These are phyloP conservation scores for Akanthomyces muscarius DNA, from an alignment of 2,329 filamentous ascomycete species.

Conservation along the genomic window DNA sequence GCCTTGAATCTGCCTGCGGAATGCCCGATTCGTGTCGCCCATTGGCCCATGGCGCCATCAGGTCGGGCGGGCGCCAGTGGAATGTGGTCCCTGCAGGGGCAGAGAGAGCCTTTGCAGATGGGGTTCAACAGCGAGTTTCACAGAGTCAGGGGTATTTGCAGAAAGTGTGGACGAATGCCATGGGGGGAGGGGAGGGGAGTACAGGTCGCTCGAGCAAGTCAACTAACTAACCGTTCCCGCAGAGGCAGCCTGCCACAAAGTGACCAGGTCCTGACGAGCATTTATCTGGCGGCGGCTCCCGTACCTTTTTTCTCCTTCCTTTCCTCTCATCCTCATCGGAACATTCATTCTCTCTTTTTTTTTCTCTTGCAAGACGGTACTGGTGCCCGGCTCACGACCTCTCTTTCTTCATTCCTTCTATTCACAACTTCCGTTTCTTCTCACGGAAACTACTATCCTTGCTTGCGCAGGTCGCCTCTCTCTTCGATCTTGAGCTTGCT, in stretches of 20 bases:
- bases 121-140: slow-evolving; percentile 15
- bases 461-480: slow-evolving; percentile 17
- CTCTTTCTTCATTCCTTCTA: slow-evolving; percentile 10
- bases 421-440: not conserved
- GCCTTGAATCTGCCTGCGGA: slow-evolving; percentile 2
- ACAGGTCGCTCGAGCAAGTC: not conserved
- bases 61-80: not conserved
- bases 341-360: slow-evolving; percentile 9
- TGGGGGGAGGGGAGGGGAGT: not conserved
- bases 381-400: slow-evolving; percentile 8
- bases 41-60: slow-evolving; percentile 1
- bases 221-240: not conserved
- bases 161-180: not conserved
- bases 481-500: slow-evolving; percentile 7
- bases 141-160: slow-evolving; percentile 5
- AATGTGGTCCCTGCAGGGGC: slow-evolving; percentile 6
- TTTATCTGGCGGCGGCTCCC: slow-evolving; percentile 7
- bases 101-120: slow-evolving; percentile 9
- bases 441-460: not conserved
- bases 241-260: not conserved
- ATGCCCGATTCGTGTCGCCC: not conserved
- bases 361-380: slow-evolving; percentile 11
- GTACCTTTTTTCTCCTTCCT: not conserved
- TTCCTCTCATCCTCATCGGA: slow-evolving; percentile 11
- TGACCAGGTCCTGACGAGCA: not conserved